Percentiles rank a stretch among this genome's conserved stretches.
Evolutionary conservation across 2,329 filamentous ascomycete species (phyloP).

Genomic region (Simplicillium aogashimaense): DNA sequence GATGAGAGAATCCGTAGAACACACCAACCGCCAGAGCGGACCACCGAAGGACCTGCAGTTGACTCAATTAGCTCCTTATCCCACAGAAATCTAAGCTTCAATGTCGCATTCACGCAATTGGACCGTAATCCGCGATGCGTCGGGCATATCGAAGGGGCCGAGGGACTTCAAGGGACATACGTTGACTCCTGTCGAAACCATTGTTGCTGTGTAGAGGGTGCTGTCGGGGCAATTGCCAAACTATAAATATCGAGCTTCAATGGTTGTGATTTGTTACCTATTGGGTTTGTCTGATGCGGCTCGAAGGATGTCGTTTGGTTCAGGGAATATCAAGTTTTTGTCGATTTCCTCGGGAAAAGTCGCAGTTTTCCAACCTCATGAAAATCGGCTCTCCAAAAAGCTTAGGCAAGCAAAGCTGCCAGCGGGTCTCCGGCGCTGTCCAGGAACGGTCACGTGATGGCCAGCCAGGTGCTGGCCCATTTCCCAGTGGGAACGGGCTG

Average conservation of each 20-base stretch:
- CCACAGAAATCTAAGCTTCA: not conserved
- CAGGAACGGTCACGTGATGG: too few species aligned
- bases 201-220: constrained; percentile 37
- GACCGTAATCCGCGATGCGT: not conserved
- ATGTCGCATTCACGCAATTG: not conserved
- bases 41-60: constrained; percentile 84
- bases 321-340: constrained; percentile 28
- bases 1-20: constrained; percentile 93
- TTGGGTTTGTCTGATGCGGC: constrained; percentile 31
- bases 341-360: constrained; percentile 34
- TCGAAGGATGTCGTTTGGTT: constrained; percentile 26
- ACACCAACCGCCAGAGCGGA: constrained; percentile 85
- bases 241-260: not conserved
- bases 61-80: constrained; percentile 15
- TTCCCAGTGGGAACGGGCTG: too few species aligned
- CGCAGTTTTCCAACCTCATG: constrained; percentile 27
- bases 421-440: too few species aligned
- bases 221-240: constrained; percentile 14
- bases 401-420: constrained; percentile 21
- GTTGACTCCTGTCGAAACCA: constrained; percentile 62
- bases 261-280: constrained; percentile 20
- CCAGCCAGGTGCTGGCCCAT: too few species aligned
- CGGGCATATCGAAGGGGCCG: constrained; percentile 7
- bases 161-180: constrained; percentile 34
- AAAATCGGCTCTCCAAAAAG: constrained; percentile 10